phyloP scores from a whole-genome alignment of 78 protist species.

The Pelomyxa schiedti region DNA sequence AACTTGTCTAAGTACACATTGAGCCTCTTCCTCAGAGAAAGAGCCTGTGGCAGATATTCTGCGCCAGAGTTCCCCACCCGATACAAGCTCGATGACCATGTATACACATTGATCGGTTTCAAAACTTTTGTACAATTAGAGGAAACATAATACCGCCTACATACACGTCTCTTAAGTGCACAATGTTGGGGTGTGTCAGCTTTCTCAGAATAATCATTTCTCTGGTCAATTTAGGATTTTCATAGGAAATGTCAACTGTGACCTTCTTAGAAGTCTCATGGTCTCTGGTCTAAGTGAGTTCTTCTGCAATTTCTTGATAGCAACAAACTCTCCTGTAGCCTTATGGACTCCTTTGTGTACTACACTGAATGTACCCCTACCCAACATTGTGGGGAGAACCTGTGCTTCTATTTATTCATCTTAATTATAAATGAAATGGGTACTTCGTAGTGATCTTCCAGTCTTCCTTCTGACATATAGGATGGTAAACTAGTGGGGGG shows the following conservation, averaged over 20 bases:
- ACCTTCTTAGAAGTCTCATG: background rate
- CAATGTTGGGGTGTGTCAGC: background rate
- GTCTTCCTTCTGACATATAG: too few relatives aligned
- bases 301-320: background rate
- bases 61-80: slow-evolving; percentile 86
- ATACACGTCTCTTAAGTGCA: background rate
- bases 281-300: background rate
- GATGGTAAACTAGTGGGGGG: too few relatives aligned
- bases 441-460: too few relatives aligned
- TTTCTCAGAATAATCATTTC: background rate
- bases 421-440: too few relatives aligned
- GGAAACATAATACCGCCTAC: too few relatives aligned
- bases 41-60: slow-evolving; percentile 57
- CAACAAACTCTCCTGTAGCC: background rate
- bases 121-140: too few relatives aligned
- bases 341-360: background rate
- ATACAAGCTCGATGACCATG: slow-evolving; percentile 10
- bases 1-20: slow-evolving; percentile 46
- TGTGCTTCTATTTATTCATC: too few relatives aligned
- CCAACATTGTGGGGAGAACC: too few relatives aligned
- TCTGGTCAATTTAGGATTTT: background rate
- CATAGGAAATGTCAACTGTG: background rate
- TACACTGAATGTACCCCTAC: background rate
- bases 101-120: background rate
- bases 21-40: slow-evolving; percentile 69